Percentiles rank a stretch among this genome's conserved stretches.
Conservation (phyloP, 192 early-diverging fungal genomes). For the Paraglomus brasilianum region DNA sequence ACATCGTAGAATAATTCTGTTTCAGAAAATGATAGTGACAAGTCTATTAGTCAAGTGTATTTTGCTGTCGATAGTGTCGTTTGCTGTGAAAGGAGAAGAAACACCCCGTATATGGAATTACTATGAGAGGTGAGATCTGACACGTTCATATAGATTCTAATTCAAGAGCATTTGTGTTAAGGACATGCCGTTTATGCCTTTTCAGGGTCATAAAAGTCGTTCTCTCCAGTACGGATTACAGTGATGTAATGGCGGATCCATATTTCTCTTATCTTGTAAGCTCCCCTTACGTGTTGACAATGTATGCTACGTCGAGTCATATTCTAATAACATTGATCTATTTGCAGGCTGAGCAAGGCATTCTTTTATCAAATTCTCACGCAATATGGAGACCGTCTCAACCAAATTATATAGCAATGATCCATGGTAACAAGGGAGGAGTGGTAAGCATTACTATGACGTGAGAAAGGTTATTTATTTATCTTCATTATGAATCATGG, state of each 20-base stretch:
- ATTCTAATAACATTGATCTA: background rate
- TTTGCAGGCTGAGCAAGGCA: conserved; percentile 37
- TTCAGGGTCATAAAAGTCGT: conserved; percentile 15
- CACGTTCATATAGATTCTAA: too few relatives aligned
- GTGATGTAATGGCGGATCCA: background rate
- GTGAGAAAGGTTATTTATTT: background rate
- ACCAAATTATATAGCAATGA: conserved; percentile 71
- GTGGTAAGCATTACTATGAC: background rate
- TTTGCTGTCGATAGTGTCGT: too few relatives aligned
- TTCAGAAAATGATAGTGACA: too few relatives aligned
- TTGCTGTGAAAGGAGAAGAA: too few relatives aligned
- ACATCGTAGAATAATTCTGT: too few relatives aligned
- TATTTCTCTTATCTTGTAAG: conserved; percentile 11
- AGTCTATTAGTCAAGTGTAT: too few relatives aligned
- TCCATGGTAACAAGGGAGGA: conserved; percentile 30
- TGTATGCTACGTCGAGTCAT: background rate
- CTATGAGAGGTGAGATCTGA: too few relatives aligned
- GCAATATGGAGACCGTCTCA: conserved; percentile 63
- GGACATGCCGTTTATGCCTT: too few relatives aligned
- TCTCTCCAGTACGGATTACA: background rate
- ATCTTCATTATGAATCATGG: too few relatives aligned
- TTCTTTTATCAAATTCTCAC: conserved; percentile 57
- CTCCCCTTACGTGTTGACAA: background rate
- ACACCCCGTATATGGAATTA: too few relatives aligned
- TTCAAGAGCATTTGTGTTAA: too few relatives aligned